These are phyloP conservation scores for Paraglomus brasilianum DNA, from an alignment of 192 early-diverging fungal species.

Conservation along the genomic window DNA sequence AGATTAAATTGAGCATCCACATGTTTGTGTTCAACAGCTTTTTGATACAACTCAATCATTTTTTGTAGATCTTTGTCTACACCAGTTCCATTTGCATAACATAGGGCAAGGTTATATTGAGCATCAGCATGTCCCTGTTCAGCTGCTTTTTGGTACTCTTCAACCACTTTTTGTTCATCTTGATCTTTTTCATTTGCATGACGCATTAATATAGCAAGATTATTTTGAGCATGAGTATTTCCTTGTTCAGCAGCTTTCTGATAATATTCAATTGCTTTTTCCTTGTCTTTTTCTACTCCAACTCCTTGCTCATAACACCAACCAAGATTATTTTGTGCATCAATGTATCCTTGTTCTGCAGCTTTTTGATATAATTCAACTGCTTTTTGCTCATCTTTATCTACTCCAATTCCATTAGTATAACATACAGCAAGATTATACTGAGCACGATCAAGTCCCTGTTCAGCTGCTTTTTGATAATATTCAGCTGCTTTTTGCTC, in stretches of 20 bases:
- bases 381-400: conserved; percentile 18
- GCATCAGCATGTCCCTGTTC: no score
- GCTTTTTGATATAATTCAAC: conserved; percentile 52
- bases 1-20: conserved; percentile 54
- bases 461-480: conserved; percentile 55
- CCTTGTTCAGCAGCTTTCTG: conserved; percentile 53
- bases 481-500: conserved; percentile 52
- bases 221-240: conserved; percentile 52
- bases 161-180: no score
- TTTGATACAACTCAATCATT: no score
- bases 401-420: no score
- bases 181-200: conserved; percentile 38
- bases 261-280: conserved; percentile 59
- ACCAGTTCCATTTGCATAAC: no score
- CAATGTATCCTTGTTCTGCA: conserved; percentile 47
- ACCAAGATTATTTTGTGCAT: no score
- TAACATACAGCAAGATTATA: conserved; percentile 53
- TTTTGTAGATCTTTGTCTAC: no score
- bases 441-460: conserved; percentile 59
- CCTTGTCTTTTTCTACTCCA: conserved; percentile 48
- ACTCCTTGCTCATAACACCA: conserved; percentile 58
- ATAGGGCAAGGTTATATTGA: no score
- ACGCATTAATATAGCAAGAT: no score
- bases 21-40: no score
- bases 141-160: no score